phyloP scores from a whole-genome alignment of 768 basidiomycete species.

The Termitomyces sp. region DNA sequence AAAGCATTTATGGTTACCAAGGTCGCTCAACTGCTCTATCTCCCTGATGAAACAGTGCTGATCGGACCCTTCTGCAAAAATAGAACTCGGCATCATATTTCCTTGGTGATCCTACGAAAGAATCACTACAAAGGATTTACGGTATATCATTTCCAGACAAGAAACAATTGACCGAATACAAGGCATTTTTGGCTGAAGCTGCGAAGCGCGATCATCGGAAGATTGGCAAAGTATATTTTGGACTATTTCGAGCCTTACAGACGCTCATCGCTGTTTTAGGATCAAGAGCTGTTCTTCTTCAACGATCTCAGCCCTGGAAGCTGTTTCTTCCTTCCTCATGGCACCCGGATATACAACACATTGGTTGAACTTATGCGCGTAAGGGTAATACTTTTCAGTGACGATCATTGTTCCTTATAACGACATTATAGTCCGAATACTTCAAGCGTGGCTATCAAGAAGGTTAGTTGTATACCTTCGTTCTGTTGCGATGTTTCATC shows the following conservation, averaged over 20 bases:
- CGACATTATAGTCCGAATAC: constrained; percentile 71
- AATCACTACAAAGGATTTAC: constrained; percentile 93
- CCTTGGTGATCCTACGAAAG: constrained; percentile 89
- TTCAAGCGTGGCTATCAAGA: constrained; percentile 95
- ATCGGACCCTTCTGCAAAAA: neutral
- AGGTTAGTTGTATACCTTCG: constrained; percentile 35
- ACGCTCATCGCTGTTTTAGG: constrained; percentile 31
- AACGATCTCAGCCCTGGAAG: constrained; percentile 94
- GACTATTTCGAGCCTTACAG: neutral
- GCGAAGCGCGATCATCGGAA: constrained; percentile 97
- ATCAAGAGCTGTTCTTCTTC: constrained; percentile 99
- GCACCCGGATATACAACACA: constrained; percentile 94
- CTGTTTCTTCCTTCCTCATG: constrained; percentile 96
- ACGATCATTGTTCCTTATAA: neutral
- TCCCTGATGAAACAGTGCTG: neutral
- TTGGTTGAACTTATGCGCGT: constrained; percentile 89
- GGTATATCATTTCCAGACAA: constrained; percentile 99
- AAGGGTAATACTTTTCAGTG: constrained; percentile 21
- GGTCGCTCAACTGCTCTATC: constrained; percentile 31
- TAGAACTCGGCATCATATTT: constrained; percentile 98
- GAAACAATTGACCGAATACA: constrained; percentile 92
- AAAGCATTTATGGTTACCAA: constrained; percentile 98
- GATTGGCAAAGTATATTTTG: constrained; percentile 67
- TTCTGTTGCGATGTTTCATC: neutral
- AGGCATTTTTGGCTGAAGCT: constrained; percentile 92